Evolutionary conservation across 139 green algal species (phyloP).

Genomic region (Pleodorina starrii): DNA sequence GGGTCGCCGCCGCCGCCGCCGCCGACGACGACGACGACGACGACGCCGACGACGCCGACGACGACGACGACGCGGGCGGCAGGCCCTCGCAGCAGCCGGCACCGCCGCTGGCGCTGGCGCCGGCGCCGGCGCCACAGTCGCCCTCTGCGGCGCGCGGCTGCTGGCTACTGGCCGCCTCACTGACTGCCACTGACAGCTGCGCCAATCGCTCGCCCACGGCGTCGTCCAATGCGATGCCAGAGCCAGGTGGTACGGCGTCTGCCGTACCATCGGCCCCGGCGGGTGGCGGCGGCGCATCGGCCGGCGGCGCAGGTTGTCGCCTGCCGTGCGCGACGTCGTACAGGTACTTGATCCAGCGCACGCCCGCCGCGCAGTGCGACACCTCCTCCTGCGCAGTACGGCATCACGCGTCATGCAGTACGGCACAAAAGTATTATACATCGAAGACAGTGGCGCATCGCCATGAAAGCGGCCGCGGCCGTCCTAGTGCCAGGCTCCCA

Average conservation of each 20-base stretch:
- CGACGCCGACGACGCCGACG: not conserved
- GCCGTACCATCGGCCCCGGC: not conserved
- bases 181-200: not conserved
- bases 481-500: no score
- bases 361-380: conserved; percentile 90
- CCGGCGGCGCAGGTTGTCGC: no score
- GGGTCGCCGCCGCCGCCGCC: no score
- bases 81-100: no score
- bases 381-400: conserved; percentile 83
- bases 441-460: no score
- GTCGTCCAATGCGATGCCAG: not conserved
- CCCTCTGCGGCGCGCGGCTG: not conserved
- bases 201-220: not conserved
- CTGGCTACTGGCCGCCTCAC: not conserved
- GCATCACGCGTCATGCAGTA: no score
- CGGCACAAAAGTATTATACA: no score
- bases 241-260: not conserved
- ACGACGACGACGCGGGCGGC: no score
- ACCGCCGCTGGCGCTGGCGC: not conserved
- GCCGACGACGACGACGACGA: not conserved
- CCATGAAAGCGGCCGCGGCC: no score
- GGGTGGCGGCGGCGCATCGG: no score
- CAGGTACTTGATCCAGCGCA: conserved; percentile 86
- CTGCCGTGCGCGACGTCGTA: conserved; percentile 55
- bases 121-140: not conserved